phyloP scores from a whole-genome alignment of 1,139 yeast species.

The Hanseniaspora sp. region DNA sequence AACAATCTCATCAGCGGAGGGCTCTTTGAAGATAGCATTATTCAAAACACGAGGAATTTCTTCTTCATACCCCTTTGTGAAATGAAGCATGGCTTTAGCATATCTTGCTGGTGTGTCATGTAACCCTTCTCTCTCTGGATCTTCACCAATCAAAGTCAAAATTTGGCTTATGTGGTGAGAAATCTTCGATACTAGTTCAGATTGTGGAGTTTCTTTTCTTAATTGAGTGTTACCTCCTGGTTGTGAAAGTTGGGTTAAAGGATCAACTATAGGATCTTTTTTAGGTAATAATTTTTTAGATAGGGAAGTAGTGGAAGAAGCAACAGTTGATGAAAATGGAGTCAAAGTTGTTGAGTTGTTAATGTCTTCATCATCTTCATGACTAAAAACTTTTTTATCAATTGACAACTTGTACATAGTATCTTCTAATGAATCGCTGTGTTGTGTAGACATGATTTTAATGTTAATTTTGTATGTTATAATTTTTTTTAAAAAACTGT shows the following conservation, averaged over 20 bases:
- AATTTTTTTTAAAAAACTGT: too few species aligned
- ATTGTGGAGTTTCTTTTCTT: constrained; percentile 52
- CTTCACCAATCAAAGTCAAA: constrained; percentile 82
- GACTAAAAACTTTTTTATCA: constrained; percentile 77
- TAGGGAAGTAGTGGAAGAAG: constrained; percentile 3
- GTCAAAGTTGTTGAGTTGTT: constrained; percentile 2
- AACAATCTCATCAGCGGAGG: constrained; percentile 96
- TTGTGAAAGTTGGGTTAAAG: constrained; percentile 28
- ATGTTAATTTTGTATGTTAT: too few species aligned
- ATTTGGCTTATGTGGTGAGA: constrained; percentile 79
- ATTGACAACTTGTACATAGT: constrained; percentile 33
- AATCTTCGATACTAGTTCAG: constrained; percentile 54
- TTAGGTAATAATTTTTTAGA: neutral
- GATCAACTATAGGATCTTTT: neutral
- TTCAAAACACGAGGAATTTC: constrained; percentile 72
- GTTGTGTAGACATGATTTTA: neutral
- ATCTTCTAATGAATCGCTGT: neutral
- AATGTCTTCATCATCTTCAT: constrained; percentile 32
- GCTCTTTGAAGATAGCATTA: constrained; percentile 87
- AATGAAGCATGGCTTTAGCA: constrained; percentile 89
- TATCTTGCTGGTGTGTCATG: constrained; percentile 91
- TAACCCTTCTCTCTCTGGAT: constrained; percentile 75
- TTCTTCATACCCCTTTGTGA: constrained; percentile 94
- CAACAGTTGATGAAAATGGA: constrained; percentile 5
- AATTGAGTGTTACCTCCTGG: constrained; percentile 74